phyloP scores from a whole-genome alignment of 2,329 filamentous ascomycete species.

The Monilinia vaccinii-corymbosi region DNA sequence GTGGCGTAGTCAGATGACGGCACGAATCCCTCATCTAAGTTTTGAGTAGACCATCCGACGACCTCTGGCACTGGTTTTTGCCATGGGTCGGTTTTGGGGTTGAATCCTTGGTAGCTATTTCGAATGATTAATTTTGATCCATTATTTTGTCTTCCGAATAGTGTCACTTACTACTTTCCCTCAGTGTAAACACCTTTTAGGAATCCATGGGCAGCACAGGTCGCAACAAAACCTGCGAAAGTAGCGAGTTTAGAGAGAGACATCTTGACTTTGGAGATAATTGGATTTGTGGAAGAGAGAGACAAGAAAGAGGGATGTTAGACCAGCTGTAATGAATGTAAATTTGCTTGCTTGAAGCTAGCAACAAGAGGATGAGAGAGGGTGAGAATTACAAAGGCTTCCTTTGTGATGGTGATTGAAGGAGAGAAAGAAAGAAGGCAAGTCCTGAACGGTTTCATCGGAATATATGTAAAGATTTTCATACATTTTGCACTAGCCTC shows the following conservation, averaged over 20 bases:
- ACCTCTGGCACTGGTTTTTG: not conserved
- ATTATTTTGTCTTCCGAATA: slow-evolving; percentile 27
- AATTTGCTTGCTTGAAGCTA: not conserved
- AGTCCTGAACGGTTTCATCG: too few species aligned
- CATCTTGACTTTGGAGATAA: too few species aligned
- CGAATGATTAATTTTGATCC: slow-evolving; percentile 16
- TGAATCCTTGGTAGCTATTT: slow-evolving; percentile 17
- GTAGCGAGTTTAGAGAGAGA: slow-evolving; percentile 24
- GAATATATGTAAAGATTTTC: not conserved
- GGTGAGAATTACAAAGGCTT: slow-evolving; percentile 1
- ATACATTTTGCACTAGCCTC: not conserved
- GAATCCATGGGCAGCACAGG: slow-evolving; percentile 36
- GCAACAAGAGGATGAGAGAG: slow-evolving; percentile 3
- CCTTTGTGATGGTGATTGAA: not conserved
- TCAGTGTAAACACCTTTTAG: slow-evolving; percentile 38
- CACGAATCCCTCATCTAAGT: slow-evolving; percentile 36
- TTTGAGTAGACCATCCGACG: not conserved
- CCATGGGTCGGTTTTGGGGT: not conserved
- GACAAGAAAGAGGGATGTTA: not conserved
- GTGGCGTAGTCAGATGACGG: slow-evolving; percentile 35
- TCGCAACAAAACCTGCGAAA: slow-evolving; percentile 14
- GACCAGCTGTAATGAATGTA: slow-evolving; percentile 10
- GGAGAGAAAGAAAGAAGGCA: not conserved
- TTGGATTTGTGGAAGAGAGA: too few species aligned
- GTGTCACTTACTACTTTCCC: slow-evolving; percentile 31